phyloP scores from a whole-genome alignment of 805 yeast species.

The Lipomyces sp. region DNA sequence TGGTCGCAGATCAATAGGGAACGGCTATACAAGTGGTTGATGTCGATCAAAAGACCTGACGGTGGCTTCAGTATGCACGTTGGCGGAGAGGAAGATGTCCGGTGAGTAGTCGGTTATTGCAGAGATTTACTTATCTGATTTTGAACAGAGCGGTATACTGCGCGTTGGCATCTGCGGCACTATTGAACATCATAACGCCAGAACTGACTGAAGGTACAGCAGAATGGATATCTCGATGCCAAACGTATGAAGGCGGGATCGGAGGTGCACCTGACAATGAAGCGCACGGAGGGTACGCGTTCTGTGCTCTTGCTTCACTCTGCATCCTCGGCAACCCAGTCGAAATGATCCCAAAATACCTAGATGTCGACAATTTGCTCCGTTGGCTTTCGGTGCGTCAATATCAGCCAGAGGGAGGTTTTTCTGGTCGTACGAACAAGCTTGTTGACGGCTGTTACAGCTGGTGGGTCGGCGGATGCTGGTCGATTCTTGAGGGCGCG shows the following conservation, averaged over 20 bases:
- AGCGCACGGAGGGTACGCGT: constrained; percentile 97
- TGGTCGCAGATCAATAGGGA: constrained; percentile 54
- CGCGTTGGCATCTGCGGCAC: constrained; percentile 71
- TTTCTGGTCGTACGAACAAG: constrained; percentile 88
- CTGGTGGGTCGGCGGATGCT: constrained; percentile 90
- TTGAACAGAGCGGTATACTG: constrained; percentile 75
- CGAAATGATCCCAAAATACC: constrained; percentile 45
- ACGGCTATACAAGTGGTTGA: constrained; percentile 65
- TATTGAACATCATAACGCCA: constrained; percentile 65
- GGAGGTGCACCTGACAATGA: constrained; percentile 83
- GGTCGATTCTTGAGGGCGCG: constrained; percentile 65
- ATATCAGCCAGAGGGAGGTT: constrained; percentile 76
- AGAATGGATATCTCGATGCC: constrained; percentile 71
- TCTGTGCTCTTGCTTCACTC: constrained; percentile 77
- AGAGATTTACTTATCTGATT: constrained; percentile 42
- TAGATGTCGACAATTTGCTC: constrained; percentile 57
- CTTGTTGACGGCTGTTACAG: constrained; percentile 95
- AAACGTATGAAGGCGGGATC: constrained; percentile 95
- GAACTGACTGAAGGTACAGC: constrained; percentile 59
- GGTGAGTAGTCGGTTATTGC: constrained; percentile 16
- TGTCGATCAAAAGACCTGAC: constrained; percentile 62
- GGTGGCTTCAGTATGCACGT: constrained; percentile 80
- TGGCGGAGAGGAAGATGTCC: constrained; percentile 77
- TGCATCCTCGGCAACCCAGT: constrained; percentile 52
- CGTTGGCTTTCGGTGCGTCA: constrained; percentile 77